Conservation (phyloP, 164 flowering plant genomes). For the Piper longum region DNA sequence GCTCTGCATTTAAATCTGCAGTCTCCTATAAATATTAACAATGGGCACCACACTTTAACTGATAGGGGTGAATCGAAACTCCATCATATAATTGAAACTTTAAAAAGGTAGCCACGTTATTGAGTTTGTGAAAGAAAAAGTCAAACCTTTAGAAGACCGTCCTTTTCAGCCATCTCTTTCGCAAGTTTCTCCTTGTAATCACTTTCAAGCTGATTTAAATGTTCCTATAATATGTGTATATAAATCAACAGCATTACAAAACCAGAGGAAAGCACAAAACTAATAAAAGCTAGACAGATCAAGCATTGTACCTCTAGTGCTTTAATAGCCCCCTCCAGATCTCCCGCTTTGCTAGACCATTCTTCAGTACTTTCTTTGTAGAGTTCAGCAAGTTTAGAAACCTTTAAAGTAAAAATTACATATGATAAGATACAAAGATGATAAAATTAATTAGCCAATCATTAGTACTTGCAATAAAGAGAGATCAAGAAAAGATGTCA, state of each 20-base stretch:
- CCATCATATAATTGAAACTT: no score
- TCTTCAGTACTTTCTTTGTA: constrained; percentile 93
- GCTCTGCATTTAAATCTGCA: constrained; percentile 46
- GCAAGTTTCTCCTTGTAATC: constrained; percentile 62
- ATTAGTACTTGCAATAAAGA: no score
- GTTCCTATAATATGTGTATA: constrained; percentile 33
- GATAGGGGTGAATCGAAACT: neutral
- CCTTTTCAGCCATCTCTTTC: constrained; percentile 42
- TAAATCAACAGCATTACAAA: neutral
- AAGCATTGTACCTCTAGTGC: constrained; percentile 60
- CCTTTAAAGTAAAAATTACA: constrained; percentile 10
- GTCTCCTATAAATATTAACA: constrained; percentile 30
- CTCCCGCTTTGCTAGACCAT: constrained; percentile 91
- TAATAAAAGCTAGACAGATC: neutral
- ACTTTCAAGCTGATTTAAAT: constrained; percentile 61
- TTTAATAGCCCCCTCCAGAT: constrained; percentile 93
- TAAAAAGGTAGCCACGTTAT: neutral
- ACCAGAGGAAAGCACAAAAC: neutral
- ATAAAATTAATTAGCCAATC: neutral
- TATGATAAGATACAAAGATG: neutral
- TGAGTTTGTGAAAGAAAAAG: neutral
- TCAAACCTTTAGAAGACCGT: constrained; percentile 54
- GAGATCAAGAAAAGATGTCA: no score
- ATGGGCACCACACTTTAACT: neutral
- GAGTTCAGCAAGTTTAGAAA: constrained; percentile 65